Evolutionary conservation across 176 grass and related monocot species (phyloP).

Genomic region (Raddia distichophylla): DNA sequence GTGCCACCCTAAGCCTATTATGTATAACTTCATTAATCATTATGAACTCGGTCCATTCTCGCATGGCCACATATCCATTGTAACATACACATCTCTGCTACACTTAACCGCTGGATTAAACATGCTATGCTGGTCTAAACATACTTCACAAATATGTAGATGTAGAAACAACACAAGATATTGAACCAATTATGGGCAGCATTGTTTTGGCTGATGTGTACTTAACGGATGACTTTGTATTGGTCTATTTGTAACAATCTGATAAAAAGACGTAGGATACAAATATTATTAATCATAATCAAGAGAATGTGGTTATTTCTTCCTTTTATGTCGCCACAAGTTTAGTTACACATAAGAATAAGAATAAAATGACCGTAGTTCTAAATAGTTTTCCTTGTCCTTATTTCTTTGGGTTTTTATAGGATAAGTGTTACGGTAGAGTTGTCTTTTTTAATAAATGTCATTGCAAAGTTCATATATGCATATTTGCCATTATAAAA

Average conservation of each 20-base stretch:
- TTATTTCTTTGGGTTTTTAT: not conserved
- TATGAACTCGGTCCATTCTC: too few species aligned
- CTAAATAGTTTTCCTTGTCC: conserved; percentile 6
- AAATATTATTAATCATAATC: not conserved
- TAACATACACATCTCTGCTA: too few species aligned
- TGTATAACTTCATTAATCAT: too few species aligned
- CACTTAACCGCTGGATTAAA: too few species aligned
- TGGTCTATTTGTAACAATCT: conserved; percentile 14
- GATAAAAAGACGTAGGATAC: not conserved
- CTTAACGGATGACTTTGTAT: not conserved
- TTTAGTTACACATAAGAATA: conserved; percentile 16
- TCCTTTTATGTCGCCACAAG: not conserved
- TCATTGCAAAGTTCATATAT: too few species aligned
- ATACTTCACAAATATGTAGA: too few species aligned
- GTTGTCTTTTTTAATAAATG: too few species aligned
- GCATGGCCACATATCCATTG: too few species aligned
- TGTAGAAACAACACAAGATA: not conserved
- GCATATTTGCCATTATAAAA: too few species aligned
- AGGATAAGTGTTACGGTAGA: too few species aligned
- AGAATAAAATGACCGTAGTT: conserved; percentile 15
- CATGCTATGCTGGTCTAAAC: too few species aligned
- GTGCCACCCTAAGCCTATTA: too few species aligned
- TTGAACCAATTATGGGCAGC: not conserved
- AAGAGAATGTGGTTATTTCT: not conserved
- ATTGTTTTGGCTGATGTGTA: not conserved